Evolutionary conservation across 78 protist species (phyloP), one percentile per base, ranked within the genome.

Genomic region (Dictyostelium firmibasis): DNA sequence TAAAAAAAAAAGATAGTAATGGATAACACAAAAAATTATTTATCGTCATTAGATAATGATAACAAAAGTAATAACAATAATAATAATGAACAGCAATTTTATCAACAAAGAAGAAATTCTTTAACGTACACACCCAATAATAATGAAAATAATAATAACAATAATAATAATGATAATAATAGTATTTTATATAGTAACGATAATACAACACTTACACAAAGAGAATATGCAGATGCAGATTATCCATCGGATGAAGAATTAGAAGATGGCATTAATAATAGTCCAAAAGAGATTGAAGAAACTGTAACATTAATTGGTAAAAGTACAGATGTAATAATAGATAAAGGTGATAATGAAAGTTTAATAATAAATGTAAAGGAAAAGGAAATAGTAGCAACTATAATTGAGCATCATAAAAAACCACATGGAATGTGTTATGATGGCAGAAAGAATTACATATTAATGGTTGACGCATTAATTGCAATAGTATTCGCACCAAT

Each of bases 21-120:
- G 18, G 62, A 50, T 1, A 50, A 50, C 43, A 38, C 43, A 50
- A 50, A 13, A 4, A 50, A 50, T 50, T 50, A 50, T 50, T 50
- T 50, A n/a, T 50, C 67, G 5, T 57, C 67, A 57, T 57, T 67
- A 67, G 1, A 31, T 33, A 72, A 31, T 72, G n/a, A 16, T 33
- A 7, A 72, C 9, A 33, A 72, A 18, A 31, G 2, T 33, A 72
- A 18, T 33, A 14, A 16, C 14, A 33, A 72, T 16, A 72, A 33
- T 33, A 72, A 72, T 72, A 16, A 33, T 31, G 13, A 69, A 11
- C 36, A 31, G 33, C 79, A 72, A 33, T 72, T 31, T 16, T 72
- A 72, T 72, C 44, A 27, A 72, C 79, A 72, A 72, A 72, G 79
- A 72, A 72, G 79, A 72, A 72, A 72, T 72, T 72, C 79, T 31